Percentiles rank a stretch among this genome's conserved stretches.
phyloP scores from a whole-genome alignment of 73 alveolate species.

The Breviolum minutum region DNA sequence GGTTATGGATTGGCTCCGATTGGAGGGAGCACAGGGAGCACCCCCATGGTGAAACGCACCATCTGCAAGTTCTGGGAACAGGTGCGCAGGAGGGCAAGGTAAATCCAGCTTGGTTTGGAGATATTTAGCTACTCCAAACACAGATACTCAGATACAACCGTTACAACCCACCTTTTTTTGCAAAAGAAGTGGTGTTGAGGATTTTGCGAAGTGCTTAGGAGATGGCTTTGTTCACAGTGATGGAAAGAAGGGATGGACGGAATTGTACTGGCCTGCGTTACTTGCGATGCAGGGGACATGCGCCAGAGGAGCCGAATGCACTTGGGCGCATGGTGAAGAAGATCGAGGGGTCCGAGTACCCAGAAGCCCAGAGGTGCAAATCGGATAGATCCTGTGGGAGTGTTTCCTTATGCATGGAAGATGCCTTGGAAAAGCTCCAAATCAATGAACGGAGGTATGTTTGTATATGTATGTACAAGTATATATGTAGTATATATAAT shows the following conservation, averaged over 20 bases:
- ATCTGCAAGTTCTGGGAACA: conserved; percentile 90
- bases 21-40: too few species aligned
- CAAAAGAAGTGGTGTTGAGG: too few species aligned
- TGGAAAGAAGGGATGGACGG: too few species aligned
- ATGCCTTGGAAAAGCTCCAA: too few species aligned
- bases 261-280: too few species aligned
- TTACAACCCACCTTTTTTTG: too few species aligned
- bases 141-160: too few species aligned
- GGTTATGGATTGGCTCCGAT: too few species aligned
- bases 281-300: conserved; percentile 34
- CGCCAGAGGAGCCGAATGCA: conserved; percentile 57
- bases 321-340: conserved; percentile 90
- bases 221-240: background rate
- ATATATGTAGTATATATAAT: too few species aligned
- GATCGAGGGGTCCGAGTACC: conserved; percentile 26
- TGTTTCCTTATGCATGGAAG: too few species aligned
- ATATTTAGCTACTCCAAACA: background rate
- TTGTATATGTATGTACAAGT: too few species aligned
- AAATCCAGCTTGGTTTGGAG: background rate
- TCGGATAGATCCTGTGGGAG: background rate
- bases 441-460: too few species aligned
- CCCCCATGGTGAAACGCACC: conserved; percentile 44
- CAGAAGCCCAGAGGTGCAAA: background rate
- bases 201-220: background rate
- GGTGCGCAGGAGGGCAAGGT: background rate